Percentiles rank a stretch among this genome's conserved stretches.
These are phyloP conservation scores for Alternaria viburni DNA, from an alignment of 2,329 filamentous ascomycete genomes.

Conservation along the genomic window DNA sequence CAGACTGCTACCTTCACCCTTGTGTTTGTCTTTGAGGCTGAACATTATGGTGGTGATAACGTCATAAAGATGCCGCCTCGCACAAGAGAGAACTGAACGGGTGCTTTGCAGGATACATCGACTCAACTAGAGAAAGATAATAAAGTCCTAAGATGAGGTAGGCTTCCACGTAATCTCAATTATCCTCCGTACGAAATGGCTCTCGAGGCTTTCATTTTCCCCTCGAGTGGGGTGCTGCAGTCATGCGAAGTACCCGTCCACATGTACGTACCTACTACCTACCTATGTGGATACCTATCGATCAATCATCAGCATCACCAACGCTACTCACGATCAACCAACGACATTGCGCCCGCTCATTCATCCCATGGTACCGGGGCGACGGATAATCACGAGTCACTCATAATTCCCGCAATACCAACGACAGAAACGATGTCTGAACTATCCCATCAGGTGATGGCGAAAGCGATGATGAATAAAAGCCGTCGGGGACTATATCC, in stretches of 20 bases:
- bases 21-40: neutral
- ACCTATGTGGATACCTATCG: neutral
- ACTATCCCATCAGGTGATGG: neutral
- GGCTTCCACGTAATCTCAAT: too few relatives aligned
- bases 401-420: neutral
- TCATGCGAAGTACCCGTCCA: neutral
- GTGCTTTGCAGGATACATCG: neutral
- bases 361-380: neutral
- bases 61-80: neutral
- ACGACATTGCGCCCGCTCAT: neutral
- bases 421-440: neutral
- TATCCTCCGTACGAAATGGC: too few relatives aligned
- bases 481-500: neutral
- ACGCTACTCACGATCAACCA: neutral
- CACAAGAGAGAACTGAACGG: neutral
- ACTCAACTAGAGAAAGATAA: too few relatives aligned
- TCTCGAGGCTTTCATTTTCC: too few relatives aligned
- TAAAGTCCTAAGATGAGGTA: too few relatives aligned
- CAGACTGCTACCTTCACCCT: neutral
- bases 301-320: neutral
- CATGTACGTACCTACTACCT: neutral
- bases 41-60: too few relatives aligned
- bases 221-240: too few relatives aligned
- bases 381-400: neutral
- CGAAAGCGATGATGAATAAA: neutral